Base-by-base conservation (phyloP, 371 early-diverging fungal genomes). In the Rhizopus arrhizus region DNA sequence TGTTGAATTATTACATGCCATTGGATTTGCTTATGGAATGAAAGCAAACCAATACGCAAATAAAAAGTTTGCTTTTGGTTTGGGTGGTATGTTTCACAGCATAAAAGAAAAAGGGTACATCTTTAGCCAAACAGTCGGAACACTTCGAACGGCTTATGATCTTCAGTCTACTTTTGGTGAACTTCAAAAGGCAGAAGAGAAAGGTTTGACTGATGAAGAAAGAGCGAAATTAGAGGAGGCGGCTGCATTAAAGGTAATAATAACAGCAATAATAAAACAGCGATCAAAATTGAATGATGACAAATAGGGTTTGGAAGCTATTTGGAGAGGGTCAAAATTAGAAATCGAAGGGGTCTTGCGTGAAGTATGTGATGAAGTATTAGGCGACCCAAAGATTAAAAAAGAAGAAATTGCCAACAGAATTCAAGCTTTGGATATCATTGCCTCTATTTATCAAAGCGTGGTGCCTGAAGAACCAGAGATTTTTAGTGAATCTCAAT, bases 281-380 rank as follows among this genome's bases (percentile, higher is more conserved):
- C 6, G 6, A 33, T 47, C 12, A 22, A 22, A 22, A 22, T 22
- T 22, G 22, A 22, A 11, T 38, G 45, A 53, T 34, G 11, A 41
- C 15, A 35, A 53, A 36, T 47, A 91, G 79, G 94, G 95, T n/a
- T 66, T 97, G 59, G 86, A 95, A 65, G 94, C 95, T 1, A 85
- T 98, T 56, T 97, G 97, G 97, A 82, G 91, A 72, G 96, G 95
- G 15, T 90, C 91, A 41, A 94, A 95, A 68, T 75, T 98, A 47
- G 98, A 98, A 74, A 93, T 98, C 16, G 94, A 96, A 71, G 82
- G 86, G 64, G 95, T 96, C 5, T 73, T 97, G 48, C 84, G 96
- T 41, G 94, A 95, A 64, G 92, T 91, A 1, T 98, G 97, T 80
- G 95, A 94, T 70, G 67, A 72, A 33, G 90, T 91, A 8, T 74